Conservation (phyloP, 2,329 filamentous ascomycete species). For the Coniochaeta pulveracea region DNA sequence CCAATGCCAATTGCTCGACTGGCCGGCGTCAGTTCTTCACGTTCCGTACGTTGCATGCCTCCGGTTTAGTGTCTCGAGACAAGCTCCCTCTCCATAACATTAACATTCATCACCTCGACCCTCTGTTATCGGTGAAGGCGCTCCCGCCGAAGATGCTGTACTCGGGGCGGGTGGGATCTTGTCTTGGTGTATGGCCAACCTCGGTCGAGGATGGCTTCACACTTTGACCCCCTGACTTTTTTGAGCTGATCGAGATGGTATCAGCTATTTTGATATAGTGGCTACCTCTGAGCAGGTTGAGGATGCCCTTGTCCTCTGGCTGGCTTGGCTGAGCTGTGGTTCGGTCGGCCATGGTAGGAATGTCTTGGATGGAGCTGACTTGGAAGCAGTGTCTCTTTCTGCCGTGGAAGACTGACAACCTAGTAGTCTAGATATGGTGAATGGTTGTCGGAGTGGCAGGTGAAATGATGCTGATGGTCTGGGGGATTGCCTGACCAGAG, state of each 20-base stretch:
- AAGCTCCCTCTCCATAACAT: background rate
- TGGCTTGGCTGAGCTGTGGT: background rate
- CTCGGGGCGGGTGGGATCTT: slow-evolving; percentile 5
- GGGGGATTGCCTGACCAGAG: no score
- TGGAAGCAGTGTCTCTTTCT: no score
- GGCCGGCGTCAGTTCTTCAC: no score
- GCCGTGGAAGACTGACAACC: no score
- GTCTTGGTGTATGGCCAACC: slow-evolving; percentile 8
- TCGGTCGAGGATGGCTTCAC: slow-evolving; percentile 9
- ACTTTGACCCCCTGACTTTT: slow-evolving; percentile 6
- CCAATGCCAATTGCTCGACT: no score
- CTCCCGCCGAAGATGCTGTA: slow-evolving; percentile 1
- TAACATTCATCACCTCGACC: slow-evolving; percentile 1
- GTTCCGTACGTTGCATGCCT: no score
- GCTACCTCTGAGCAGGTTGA: slow-evolving; percentile 20
- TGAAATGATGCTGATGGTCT: no score
- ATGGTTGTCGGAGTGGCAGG: no score
- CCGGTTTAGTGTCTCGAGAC: no score
- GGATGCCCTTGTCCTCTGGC: background rate
- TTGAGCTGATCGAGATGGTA: slow-evolving; percentile 4
- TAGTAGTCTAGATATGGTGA: no score
- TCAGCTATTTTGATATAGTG: slow-evolving; percentile 17
- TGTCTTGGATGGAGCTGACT: no score
- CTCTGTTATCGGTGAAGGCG: background rate
- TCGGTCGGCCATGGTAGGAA: no score